These are phyloP conservation scores for Nicotiana paniculata DNA, from an alignment of 257 asterid genomes.

Conservation along the genomic window DNA sequence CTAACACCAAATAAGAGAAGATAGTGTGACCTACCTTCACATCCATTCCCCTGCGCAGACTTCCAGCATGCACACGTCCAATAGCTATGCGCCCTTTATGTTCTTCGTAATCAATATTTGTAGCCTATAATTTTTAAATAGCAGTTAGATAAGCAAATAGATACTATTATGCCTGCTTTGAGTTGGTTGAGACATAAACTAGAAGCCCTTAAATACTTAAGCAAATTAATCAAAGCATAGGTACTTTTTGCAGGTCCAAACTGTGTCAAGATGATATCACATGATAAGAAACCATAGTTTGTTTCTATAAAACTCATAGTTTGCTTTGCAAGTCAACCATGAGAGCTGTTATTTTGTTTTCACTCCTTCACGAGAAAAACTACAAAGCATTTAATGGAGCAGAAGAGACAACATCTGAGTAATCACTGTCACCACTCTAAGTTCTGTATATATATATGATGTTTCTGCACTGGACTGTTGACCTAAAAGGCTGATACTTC, in stretches of 20 bases:
- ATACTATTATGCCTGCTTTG: background rate
- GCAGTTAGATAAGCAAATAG: background rate
- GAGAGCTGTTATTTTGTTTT: background rate
- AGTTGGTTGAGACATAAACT: background rate
- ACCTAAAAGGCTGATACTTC: background rate
- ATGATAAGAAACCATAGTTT: background rate
- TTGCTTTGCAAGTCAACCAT: background rate
- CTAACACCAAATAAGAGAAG: background rate
- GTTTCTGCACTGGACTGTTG: background rate
- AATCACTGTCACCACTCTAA: slow-evolving; percentile 2
- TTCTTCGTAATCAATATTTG: slow-evolving; percentile 90
- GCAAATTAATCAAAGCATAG: background rate
- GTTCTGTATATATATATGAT: background rate
- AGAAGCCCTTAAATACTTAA: background rate
- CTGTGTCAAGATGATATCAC: background rate
- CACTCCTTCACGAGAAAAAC: background rate
- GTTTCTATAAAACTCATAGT: background rate
- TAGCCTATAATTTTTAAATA: slow-evolving; percentile 49
- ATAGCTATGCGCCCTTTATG: slow-evolving; percentile 98
- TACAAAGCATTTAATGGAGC: background rate
- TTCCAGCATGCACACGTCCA: slow-evolving; percentile 96
- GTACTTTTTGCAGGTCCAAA: background rate
- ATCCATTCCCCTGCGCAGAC: slow-evolving; percentile 80
- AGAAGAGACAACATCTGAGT: background rate
- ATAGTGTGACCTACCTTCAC: slow-evolving; percentile 56